A percentile compares a stretch with the other conserved stretches of the same genome.
These are phyloP conservation scores for Clathrus columnatus DNA, from an alignment of 768 basidiomycete species.

Conservation along the genomic window DNA sequence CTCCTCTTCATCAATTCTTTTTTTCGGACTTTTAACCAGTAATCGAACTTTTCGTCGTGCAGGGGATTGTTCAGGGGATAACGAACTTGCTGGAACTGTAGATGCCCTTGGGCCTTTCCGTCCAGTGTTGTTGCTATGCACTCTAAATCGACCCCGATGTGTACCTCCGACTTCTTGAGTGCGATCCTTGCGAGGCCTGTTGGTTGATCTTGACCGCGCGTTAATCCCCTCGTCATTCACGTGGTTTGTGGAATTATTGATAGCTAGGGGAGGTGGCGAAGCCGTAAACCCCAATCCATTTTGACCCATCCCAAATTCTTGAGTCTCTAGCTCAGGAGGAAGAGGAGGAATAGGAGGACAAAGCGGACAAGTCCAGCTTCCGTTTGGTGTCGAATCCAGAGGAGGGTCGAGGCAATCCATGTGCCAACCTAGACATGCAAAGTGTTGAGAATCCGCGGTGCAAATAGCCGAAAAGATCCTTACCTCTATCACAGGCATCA, in stretches of 20 bases:
- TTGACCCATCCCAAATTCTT: too few relatives aligned
- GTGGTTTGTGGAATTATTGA: constrained; percentile 16
- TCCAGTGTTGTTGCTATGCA: constrained; percentile 23
- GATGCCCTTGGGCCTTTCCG: constrained; percentile 19
- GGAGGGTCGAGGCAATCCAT: constrained; percentile 72
- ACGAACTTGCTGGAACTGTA: constrained; percentile 24
- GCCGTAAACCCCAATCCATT: not conserved
- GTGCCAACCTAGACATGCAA: constrained; percentile 58
- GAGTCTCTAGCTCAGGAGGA: not conserved
- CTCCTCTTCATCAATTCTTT: constrained; percentile 14
- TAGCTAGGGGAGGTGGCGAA: constrained; percentile 17
- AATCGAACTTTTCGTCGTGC: not conserved
- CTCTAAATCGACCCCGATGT: constrained; percentile 14
- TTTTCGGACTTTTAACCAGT: not conserved
- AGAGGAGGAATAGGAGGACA: constrained; percentile 32
- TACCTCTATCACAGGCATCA: constrained; percentile 89
- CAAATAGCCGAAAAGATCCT: constrained; percentile 14
- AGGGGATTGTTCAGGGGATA: constrained; percentile 20
- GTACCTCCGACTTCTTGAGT: not conserved
- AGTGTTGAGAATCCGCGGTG: not conserved
- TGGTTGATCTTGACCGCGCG: constrained; percentile 11
- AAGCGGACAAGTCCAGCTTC: constrained; percentile 66
- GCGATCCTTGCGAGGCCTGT: not conserved
- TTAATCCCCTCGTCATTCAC: constrained; percentile 1
- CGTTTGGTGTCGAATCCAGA: constrained; percentile 59